Evolutionary conservation across 2,329 filamentous ascomycete species (phyloP).

Genomic region (Arthrobotrys megalospora): DNA sequence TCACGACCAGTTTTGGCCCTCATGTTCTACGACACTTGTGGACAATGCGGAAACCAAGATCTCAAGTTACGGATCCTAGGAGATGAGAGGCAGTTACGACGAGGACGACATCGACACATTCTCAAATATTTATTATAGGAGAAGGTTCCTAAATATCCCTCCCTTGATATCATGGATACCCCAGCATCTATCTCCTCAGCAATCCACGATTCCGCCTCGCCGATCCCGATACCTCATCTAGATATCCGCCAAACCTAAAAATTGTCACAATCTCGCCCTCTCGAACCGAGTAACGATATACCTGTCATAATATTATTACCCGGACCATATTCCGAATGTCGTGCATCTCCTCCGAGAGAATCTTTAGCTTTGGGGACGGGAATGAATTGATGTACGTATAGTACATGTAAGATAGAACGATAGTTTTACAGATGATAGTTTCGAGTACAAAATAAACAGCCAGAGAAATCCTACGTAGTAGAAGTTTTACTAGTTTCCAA

Average conservation of each 20-base stretch:
- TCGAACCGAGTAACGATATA: too few species aligned
- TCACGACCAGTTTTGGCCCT: slow-evolving; percentile 25
- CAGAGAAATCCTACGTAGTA: not conserved
- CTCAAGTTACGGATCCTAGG: slow-evolving; percentile 41
- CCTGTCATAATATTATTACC: not conserved
- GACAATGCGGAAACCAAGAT: slow-evolving; percentile 26
- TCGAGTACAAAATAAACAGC: not conserved
- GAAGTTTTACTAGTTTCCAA: not conserved
- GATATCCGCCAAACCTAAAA: too few species aligned
- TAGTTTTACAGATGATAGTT: not conserved
- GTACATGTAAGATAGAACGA: not conserved
- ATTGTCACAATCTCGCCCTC: too few species aligned
- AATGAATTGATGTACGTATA: not conserved
- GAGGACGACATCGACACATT: not conserved
- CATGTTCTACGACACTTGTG: slow-evolving; percentile 29
- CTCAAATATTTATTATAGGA: not conserved
- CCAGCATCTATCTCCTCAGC: not conserved
- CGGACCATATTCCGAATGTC: not conserved
- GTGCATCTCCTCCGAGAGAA: not conserved
- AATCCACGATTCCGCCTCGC: too few species aligned
- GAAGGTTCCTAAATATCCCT: not conserved
- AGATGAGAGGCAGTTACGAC: slow-evolving; percentile 6
- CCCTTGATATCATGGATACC: not conserved
- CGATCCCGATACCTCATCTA: too few species aligned
- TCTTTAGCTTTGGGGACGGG: not conserved